phyloP scores from a whole-genome alignment of 345 rosid genomes.

The Lepidium aucheri region DNA sequence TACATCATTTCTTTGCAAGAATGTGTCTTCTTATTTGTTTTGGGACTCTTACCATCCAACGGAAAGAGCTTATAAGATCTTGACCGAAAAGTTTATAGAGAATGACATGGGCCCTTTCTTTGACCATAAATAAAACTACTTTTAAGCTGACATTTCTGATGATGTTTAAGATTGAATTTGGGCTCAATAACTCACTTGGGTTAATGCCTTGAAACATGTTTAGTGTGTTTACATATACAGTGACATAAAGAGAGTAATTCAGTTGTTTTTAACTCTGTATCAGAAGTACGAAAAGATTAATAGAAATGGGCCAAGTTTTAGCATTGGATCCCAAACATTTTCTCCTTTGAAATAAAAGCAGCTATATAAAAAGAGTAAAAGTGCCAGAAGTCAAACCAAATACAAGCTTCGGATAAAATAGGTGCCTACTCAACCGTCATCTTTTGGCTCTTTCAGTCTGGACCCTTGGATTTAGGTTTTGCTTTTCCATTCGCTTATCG shows the following conservation, averaged over 20 bases:
- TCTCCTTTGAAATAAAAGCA: too few relatives aligned
- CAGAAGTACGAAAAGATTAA: too few relatives aligned
- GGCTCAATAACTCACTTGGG: not conserved
- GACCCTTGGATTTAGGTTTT: too few relatives aligned
- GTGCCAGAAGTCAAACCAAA: too few relatives aligned
- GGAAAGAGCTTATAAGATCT: constrained; percentile 33
- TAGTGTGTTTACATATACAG: not conserved
- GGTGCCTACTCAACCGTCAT: too few relatives aligned
- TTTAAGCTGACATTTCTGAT: not conserved
- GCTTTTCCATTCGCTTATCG: too few relatives aligned
- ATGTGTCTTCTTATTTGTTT: constrained; percentile 45
- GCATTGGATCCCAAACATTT: too few relatives aligned
- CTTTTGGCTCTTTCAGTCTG: too few relatives aligned
- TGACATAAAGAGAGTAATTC: not conserved
- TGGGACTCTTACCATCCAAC: constrained; percentile 76
- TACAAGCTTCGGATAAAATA: too few relatives aligned
- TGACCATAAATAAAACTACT: constrained; percentile 3
- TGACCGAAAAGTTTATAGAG: constrained; percentile 24
- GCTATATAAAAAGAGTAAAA: too few relatives aligned
- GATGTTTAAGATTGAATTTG: not conserved
- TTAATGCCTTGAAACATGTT: not conserved
- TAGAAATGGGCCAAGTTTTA: too few relatives aligned
- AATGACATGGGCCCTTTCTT: constrained; percentile 18
- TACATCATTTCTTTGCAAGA: constrained; percentile 23
- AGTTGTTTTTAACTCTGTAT: not conserved